phyloP scores from a whole-genome alignment of 1,284 basidiomycete species.

The Trametes sp. region DNA sequence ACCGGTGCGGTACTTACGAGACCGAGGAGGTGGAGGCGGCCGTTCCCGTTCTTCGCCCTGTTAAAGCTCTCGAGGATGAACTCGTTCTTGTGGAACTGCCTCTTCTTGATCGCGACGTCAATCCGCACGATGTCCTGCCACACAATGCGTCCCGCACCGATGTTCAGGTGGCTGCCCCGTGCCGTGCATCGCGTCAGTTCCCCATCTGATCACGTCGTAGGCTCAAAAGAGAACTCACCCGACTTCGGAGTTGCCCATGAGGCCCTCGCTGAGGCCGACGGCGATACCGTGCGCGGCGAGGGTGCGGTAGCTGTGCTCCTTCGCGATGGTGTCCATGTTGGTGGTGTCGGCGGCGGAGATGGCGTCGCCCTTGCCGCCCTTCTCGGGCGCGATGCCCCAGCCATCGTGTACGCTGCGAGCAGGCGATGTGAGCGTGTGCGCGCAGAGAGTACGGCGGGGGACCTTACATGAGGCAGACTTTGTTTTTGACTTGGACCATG shows the following conservation, averaged over 20 bases:
- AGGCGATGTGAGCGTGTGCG: background rate
- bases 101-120: constrained; percentile 89
- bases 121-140: constrained; percentile 97
- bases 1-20: constrained; percentile 59
- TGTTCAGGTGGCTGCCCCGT: constrained; percentile 80
- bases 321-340: constrained; percentile 87
- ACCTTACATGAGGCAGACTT: constrained; percentile 88
- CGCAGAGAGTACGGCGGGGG: background rate
- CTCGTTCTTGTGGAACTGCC: constrained; percentile 82
- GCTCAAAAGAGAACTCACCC: constrained; percentile 62
- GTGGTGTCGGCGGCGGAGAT: constrained; percentile 84
- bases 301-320: constrained; percentile 75
- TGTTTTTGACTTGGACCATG: constrained; percentile 75
- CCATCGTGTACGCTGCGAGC: constrained; percentile 86
- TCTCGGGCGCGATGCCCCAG: constrained; percentile 80
- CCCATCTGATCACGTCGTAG: constrained; percentile 1
- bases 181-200: constrained; percentile 7
- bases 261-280: constrained; percentile 88
- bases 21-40: constrained; percentile 85
- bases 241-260: constrained; percentile 97
- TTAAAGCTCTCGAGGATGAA: constrained; percentile 77
- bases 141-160: constrained; percentile 90
- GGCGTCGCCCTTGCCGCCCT: constrained; percentile 84
- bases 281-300: constrained; percentile 87
- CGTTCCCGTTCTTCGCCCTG: constrained; percentile 81